Evolutionary conservation across 257 asterid genomes (phyloP), one percentile per base, ranked within the genome.

Genomic region (Thymus mandschuricus): DNA sequence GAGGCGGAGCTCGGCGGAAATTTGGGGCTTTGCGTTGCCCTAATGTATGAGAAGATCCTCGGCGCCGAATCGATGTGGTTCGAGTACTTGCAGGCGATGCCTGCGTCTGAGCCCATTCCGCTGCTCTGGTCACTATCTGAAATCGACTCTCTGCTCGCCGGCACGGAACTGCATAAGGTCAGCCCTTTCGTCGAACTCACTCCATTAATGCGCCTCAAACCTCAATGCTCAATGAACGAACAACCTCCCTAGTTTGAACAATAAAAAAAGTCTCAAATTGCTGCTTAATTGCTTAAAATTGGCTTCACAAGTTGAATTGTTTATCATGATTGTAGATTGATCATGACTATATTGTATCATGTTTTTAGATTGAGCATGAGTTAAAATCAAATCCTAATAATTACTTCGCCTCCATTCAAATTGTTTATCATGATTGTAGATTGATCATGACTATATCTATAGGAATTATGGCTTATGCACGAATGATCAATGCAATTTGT

Each of bases 21-120:
- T 48, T 80, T 91, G 71, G 98, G 89, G 38, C 85, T 93, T 4
- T 82, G 89, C 27, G 86, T 87, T 28, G 96, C 95, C 4, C 21
- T 93, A 28, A 93, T 93, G 98, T 91, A 86, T 72, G 97, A 93
- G 82, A 87, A 79, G 64, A 93, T 94, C 80, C 86, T 89, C n/a
- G 96, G 96, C 13, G 73, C 86, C 3, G 74, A 76, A 21, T 91
- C 97, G 15, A 81, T 85, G 60, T 93, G 97, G 98, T 93, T 87
- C 76, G 88, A 79, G 67, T 93, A 93, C 71, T 81, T 93, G 8
- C 90, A 91, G 41, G 58, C 84, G 70, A 64, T 89, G 84, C 97
- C 97, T 5, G 66, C 66, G 9, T 66, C 75, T 45, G 98, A 93
- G 84, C 91, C 96, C 51, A 89, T 93, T 76, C 96, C 98, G 13